Conservation (phyloP, 192 early-diverging fungal species). For the Neocallimastix lanati region DNA sequence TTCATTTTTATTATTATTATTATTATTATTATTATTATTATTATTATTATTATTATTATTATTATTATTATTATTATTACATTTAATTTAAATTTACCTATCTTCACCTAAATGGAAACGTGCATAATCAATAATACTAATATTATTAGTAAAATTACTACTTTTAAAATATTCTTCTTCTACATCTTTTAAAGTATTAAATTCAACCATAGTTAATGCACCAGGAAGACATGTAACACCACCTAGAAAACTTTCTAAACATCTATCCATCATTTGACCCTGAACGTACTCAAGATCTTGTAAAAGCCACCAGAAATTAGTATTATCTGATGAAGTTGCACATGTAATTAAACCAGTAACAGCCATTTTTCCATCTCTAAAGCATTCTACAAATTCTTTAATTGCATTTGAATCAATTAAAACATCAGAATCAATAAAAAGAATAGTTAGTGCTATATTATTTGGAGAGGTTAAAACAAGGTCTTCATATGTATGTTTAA, state of each 20-base stretch:
- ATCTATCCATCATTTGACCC: conserved; percentile 15
- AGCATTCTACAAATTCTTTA: conserved; percentile 9
- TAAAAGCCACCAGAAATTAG: conserved; percentile 10
- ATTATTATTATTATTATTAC: neutral
- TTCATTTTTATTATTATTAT: no score
- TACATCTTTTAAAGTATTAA: conserved; percentile 8
- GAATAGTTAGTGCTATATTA: conserved; percentile 1
- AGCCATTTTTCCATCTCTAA: conserved; percentile 10
- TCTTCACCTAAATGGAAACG: conserved; percentile 24
- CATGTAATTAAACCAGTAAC: conserved; percentile 17
- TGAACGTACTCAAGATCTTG: conserved; percentile 25
- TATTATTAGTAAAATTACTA: conserved; percentile 8
- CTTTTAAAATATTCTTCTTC: conserved; percentile 15
- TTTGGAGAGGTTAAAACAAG: neutral
- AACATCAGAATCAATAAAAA: conserved; percentile 30
- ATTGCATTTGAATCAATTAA: conserved; percentile 10
- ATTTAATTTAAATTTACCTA: neutral
- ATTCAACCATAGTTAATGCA: conserved; percentile 16
- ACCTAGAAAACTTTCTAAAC: conserved; percentile 14
- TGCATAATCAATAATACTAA: conserved; percentile 15
- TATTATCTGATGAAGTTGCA: neutral
- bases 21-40: no score
- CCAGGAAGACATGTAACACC: conserved; percentile 19
- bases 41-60: neutral
- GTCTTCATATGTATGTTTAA: conserved; percentile 2